Evolutionary conservation across 108 stramenopile species (phyloP).

Genomic region (Poteriospumella lacustris): DNA sequence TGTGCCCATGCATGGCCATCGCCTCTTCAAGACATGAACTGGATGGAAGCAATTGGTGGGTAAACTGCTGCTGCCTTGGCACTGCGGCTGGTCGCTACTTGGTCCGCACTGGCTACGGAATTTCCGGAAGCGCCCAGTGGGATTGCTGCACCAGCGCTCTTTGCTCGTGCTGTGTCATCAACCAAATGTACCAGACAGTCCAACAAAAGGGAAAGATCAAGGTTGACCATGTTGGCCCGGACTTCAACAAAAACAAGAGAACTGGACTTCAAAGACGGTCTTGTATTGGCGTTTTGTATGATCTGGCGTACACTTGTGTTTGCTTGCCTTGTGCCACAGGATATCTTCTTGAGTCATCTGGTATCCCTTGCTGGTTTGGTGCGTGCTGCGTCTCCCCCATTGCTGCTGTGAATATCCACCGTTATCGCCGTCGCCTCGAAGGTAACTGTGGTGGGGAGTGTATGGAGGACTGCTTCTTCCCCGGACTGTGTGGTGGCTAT

Average conservation of each 20-base stretch:
- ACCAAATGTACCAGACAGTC: neutral
- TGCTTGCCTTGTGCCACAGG: neutral
- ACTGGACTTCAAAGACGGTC: neutral
- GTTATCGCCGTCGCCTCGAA: neutral
- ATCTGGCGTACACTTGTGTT: neutral
- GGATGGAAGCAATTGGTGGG: neutral
- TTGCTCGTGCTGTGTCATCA: neutral
- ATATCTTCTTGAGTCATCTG: neutral
- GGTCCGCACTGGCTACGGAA: neutral
- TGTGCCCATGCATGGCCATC: neutral
- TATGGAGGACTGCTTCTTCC: neutral
- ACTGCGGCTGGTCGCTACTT: neutral
- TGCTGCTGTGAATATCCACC: neutral
- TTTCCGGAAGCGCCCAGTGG: neutral
- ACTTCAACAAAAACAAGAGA: neutral
- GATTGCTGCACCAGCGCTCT: neutral
- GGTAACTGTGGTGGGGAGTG: neutral
- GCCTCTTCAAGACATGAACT: neutral
- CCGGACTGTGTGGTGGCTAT: neutral
- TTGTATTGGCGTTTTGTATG: neutral
- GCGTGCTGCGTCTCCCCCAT: neutral
- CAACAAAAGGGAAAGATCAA: neutral
- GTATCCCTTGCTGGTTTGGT: neutral
- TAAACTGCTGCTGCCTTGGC: neutral
- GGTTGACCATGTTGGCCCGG: neutral